Evolutionary conservation across 1,284 basidiomycete genomes (phyloP), one percentile per base, ranked within the genome.

Genomic region (Ceratobasidium sp.): DNA sequence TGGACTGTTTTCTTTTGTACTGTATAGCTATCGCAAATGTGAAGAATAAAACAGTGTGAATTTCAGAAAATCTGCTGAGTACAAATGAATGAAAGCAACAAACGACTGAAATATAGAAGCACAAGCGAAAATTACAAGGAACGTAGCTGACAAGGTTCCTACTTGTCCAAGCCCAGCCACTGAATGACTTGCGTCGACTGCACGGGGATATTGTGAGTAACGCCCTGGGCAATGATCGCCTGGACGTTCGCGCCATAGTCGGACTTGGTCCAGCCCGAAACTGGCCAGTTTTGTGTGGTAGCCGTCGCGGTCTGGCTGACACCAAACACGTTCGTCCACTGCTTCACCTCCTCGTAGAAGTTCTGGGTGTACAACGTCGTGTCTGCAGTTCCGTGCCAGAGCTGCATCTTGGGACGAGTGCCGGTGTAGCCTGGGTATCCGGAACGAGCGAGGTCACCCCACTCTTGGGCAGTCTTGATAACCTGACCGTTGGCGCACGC

Each of bases 341-440:
- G 82, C 76, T 84, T 84, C 78, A 85, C 80, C 73, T 83, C 85
- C 78, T 87, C 85, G 63, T 77, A 80, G 80, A 85, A 86, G 81
- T 88, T 87, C 61, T 83, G 81, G 8, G 82, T 82, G 80, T 83
- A 84, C 52, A 88, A 82, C 11, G 84, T 85, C 30, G 83, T 85
- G 77, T 88, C 87, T 32, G 43, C 59, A 21, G 85, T 86, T 69
- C 86, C 86, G 78, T 87, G 86, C 85, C 85, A 88, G 74, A 87
- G 80, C 77, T 86, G 84, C 76, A 88, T 81, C 77, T 84, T 86
- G 28, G 86, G 86, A 50, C 83, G 82, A 7, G 81, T 59, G 21
- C 87, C 87, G 14, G 84, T 86, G 80, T 81, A 88, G 46, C 86
- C 85, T 4, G 86, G 85, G 78, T 82, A 87, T 28, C 82, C 85